Base-by-base conservation (phyloP, 352 stramenopile genomes). In the Pythium inflatum region DNA sequence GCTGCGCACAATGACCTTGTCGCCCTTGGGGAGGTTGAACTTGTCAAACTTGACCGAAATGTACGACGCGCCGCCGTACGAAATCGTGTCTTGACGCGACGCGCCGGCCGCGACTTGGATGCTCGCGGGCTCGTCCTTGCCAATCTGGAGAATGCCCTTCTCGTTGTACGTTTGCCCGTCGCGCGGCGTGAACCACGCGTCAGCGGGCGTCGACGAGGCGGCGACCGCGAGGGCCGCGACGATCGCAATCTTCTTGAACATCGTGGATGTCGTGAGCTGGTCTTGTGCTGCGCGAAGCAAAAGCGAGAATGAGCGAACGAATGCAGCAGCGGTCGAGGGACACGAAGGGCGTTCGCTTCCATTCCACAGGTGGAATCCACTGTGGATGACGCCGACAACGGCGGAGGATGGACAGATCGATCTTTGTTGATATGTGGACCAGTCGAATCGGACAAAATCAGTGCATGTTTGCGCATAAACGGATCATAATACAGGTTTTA, bases 1-100 rank as follows among this genome's bases (percentile, higher is more conserved):
- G 59, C 98, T 92, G 8, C 83, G 72, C 54, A 92, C 68, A 45
- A 84, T 61, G n/a, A 92, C 76, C 11, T 71, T 68, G 49, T 90
- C 81, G n/a, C 74, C 77, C n/a, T 74, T 54, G 6, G 82, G 82
- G 3, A 92, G 64, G 60, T 84, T 68, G 53, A 92, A 87, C 27
- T 55, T 53, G 58, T 65, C 45, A 46, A 92, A 89, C 61, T 87
- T 77, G 18, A 90, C 73, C 8, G 79, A 60, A 25, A 89, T 79
- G 60, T 87, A 89, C 13, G 62, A 78, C 20, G 81, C 75, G 30
- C 73, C 71, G 40, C 81, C 51, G 77, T 87, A 75, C 34, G 71
- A 70, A 34, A 69, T 43, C 33, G n/a, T 34, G 38, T 69, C 28
- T 5, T 43, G 13, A 14, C 30, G 27, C 6, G 36, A 34, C 11